Conservation (phyloP, 257 asterid species). For the Capsicum baccatum region DNA sequence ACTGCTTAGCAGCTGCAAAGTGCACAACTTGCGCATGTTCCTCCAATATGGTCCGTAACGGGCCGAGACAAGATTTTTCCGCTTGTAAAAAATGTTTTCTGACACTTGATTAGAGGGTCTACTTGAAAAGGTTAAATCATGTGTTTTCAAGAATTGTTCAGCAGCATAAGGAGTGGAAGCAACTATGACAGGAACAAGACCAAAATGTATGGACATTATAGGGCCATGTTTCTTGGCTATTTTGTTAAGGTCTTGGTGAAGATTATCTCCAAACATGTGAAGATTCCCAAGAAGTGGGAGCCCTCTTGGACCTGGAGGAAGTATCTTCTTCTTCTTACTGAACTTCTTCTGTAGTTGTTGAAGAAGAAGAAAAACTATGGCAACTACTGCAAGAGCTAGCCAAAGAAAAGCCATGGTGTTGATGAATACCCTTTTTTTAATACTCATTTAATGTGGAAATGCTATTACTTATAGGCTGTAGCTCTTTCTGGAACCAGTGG, state of each 20-base stretch:
- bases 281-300: conserved; percentile 8
- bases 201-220: background rate
- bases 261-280: conserved; percentile 2
- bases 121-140: conserved; percentile 29
- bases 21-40: conserved; percentile 21
- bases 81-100: background rate
- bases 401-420: conserved; percentile 4
- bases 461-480: background rate
- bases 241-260: conserved; percentile 10
- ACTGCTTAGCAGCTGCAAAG: conserved; percentile 21
- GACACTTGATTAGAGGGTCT: conserved; percentile 23
- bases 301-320: conserved; percentile 26
- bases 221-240: background rate
- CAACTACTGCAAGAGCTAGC: background rate
- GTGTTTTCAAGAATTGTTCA: conserved; percentile 30
- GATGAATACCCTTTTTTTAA: background rate
- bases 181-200: conserved; percentile 5
- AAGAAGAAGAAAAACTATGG: background rate
- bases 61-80: background rate
- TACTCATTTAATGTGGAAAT: background rate
- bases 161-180: conserved; percentile 29
- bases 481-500: background rate
- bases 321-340: background rate
- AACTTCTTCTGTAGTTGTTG: background rate
- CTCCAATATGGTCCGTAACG: conserved; percentile 35